Evolutionary conservation across 164 flowering plant genomes (phyloP), one percentile per base, ranked within the genome.

Genomic region (Kalanchoe fedtschenkoi): DNA sequence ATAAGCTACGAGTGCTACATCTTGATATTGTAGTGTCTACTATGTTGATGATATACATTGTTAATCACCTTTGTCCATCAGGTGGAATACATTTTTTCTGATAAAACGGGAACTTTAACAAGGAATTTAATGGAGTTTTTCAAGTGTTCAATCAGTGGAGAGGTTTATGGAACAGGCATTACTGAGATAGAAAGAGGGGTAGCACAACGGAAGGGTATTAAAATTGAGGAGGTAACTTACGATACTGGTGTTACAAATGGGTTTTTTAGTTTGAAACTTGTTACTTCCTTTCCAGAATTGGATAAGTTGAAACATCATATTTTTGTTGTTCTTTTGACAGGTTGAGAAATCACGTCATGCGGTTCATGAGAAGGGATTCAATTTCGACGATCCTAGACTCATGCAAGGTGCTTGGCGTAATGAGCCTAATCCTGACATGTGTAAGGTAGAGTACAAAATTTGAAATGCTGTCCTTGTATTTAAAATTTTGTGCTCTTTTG

Each of bases 401-500:
- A 91, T 93, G 97, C 77, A 72, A 24, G 99, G 99, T 72, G 95
- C 97, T 60, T 93, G 99, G 97, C 85, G 95, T 71, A 88, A 87
- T 78, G 97, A 88, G 70, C 83, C 79, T 26, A 77, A 91, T 77
- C 84, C 97, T 70, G 95, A 93, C 70, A 46, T 69, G 59, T 90
- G 92, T 84, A 88, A 75, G 95, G 97, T 93, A 77, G 53, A 69
- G 6, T 37, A 9, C 39, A 37, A 15, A n/a, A 8, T 37, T 37
- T 15, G 39, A 37, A 37, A 15, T 37, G 13, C 13, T 37, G 39
- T 37, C 13, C 14, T 9, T 37, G 11, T 37, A 37, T 37, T 8
- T 37, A 8, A n/a, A 37, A 6, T 37, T 15, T 0, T 4, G 39
- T 37, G 39, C 11, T 37, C 13, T 11, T 37, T 37, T n/a, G n/a